Percentiles rank a stretch among this genome's conserved stretches.
Evolutionary conservation across 2,329 filamentous ascomycete genomes (phyloP).

Genomic region (Chaetothyriales sp.): DNA sequence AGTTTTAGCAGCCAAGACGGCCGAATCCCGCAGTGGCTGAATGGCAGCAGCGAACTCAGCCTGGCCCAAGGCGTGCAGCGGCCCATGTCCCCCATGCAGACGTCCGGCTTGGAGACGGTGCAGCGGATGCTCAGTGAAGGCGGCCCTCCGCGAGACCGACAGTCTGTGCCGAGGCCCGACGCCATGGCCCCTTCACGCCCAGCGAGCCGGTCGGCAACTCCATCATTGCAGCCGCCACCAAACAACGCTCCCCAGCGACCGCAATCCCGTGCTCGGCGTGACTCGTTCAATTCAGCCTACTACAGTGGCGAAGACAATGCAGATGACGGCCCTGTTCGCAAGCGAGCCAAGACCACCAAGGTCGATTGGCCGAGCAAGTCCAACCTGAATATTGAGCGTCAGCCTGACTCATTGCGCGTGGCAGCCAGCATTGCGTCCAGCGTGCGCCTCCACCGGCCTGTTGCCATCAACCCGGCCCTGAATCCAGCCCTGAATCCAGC

Average conservation of each 20-base stretch:
- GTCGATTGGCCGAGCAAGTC: slow-evolving; percentile 57
- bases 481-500: too few relatives aligned
- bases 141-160: slow-evolving; percentile 2
- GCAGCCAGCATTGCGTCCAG: slow-evolving; percentile 82
- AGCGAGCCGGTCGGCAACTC: slow-evolving; percentile 16
- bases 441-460: slow-evolving; percentile 68
- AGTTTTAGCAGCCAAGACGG: slow-evolving; percentile 17
- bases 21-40: slow-evolving; percentile 10
- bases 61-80: slow-evolving; percentile 19
- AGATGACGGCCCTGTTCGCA: slow-evolving; percentile 48
- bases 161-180: slow-evolving; percentile 1
- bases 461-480: slow-evolving; percentile 33
- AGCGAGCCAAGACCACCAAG: slow-evolving; percentile 65
- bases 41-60: not conserved
- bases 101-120: slow-evolving; percentile 31
- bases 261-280: slow-evolving; percentile 30
- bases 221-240: slow-evolving; percentile 4
- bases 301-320: slow-evolving; percentile 56
- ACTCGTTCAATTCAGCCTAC: slow-evolving; percentile 40
- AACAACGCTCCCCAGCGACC: slow-evolving; percentile 8
- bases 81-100: slow-evolving; percentile 25
- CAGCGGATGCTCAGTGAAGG: slow-evolving; percentile 31
- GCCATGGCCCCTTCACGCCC: slow-evolving; percentile 5
- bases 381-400: slow-evolving; percentile 53
- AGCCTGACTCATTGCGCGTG: slow-evolving; percentile 71